Percentiles rank a stretch among this genome's conserved stretches.
Evolutionary conservation across 2,329 filamentous ascomycete genomes (phyloP).

Genomic region (Hypoxylon sp.): DNA sequence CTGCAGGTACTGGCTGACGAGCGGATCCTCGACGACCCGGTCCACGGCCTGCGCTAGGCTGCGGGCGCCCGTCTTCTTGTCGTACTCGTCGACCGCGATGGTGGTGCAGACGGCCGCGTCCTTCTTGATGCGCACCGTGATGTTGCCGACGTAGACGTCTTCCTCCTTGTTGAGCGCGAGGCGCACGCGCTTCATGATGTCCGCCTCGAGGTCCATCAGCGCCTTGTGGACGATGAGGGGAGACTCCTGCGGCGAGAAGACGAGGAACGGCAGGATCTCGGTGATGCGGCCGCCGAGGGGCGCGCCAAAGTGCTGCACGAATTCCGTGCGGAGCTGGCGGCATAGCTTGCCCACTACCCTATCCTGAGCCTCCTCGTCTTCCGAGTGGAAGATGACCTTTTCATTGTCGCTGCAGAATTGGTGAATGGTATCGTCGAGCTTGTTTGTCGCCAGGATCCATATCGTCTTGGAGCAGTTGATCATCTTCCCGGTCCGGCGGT

Average conservation of each 20-base stretch:
- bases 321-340: constrained; percentile 22
- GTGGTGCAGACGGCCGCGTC: constrained; percentile 25
- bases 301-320: constrained; percentile 20
- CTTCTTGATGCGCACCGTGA: constrained; percentile 19
- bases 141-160: constrained; percentile 29
- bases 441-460: constrained; percentile 59
- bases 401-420: constrained; percentile 47
- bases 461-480: constrained; percentile 55
- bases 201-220: constrained; percentile 15
- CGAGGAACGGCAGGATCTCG: constrained; percentile 32
- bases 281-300: constrained; percentile 29
- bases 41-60: constrained; percentile 25
- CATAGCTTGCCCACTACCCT: constrained; percentile 22
- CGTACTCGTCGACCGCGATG: constrained; percentile 25
- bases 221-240: constrained; percentile 18
- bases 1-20: constrained; percentile 21
- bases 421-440: constrained; percentile 50
- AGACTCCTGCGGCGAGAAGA: constrained; percentile 23
- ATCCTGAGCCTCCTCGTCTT: constrained; percentile 22
- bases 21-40: constrained; percentile 10
- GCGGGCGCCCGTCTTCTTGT: constrained; percentile 27
- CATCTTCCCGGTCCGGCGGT: constrained; percentile 46
- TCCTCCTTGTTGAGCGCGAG: constrained; percentile 18
- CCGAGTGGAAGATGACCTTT: constrained; percentile 8
- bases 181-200: constrained; percentile 5